Base-by-base conservation (phyloP, 331 rosid genomes). In the Pyrus hybrid region DNA sequence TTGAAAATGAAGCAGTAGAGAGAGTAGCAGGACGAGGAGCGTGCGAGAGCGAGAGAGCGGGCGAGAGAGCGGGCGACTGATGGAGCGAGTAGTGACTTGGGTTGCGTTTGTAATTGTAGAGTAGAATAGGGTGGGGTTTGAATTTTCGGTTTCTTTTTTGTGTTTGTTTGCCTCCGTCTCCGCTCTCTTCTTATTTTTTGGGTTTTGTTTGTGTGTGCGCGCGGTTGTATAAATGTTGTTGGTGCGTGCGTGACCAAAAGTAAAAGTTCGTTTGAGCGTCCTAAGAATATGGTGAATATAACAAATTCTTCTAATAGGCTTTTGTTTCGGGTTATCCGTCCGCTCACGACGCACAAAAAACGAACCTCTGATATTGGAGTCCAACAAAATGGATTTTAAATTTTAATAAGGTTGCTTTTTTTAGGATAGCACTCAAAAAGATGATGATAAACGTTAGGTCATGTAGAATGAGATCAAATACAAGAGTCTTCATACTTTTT, bases 1-100 rank as follows among this genome's bases (percentile, higher is more conserved):
- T 88, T 88, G 76, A 88, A 83, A 88, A 79, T 33, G 83, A 88
- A 88, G 91, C 91, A 81, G 89, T 76, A 12, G 79, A 29, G 33
- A 14, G 45, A 2, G 56, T 6, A 20, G 56, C 0, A 37, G 1
- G 45, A 37, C 45, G 0, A 37, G 45, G 45, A 17, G 41, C 23
- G 68, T 63, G 4, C 18, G 56, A 49, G 9, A 6, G 56, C 9
- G 3, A 6, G 4, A 17, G 56, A 49, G 45, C 45, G 13, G 13
- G 23, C 47, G 75, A 61, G 29, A 26, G 28, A 26, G 45, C 13
- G 45, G 45, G 45, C 45, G 45, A 37, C 45, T 7, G 32, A 37
- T 37, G 0, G 53, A 5, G 29, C 35, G 68, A 63, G 67, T 6
- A 20, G 16, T 8, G 18, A 25, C 18, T 49, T 16, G 56, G 17